Evolutionary conservation across 2,329 filamentous ascomycete genomes (phyloP).

Genomic region (Phaeosphaeriaceae sp.): DNA sequence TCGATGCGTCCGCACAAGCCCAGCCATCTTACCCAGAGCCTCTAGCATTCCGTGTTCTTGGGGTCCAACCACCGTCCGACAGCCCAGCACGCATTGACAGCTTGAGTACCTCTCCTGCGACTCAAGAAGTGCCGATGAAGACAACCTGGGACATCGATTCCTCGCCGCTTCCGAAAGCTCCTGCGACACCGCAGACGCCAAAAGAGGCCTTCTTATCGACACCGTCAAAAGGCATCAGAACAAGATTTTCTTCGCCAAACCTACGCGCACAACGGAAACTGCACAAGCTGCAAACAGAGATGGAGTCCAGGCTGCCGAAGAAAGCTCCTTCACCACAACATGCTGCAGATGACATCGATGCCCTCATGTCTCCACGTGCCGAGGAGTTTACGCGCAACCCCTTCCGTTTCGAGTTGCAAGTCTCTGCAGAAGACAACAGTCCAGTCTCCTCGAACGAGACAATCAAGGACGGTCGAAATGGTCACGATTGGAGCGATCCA

Average conservation of each 20-base stretch:
- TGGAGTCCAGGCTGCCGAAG: constrained; percentile 46
- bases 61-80: constrained; percentile 15
- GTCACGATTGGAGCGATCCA: constrained; percentile 36
- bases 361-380: constrained; percentile 73
- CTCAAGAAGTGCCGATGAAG: constrained; percentile 13
- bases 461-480: constrained; percentile 38
- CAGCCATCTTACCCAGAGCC: constrained; percentile 25
- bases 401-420: constrained; percentile 44
- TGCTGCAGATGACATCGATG: constrained; percentile 53
- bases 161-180: constrained; percentile 16
- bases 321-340: constrained; percentile 33
- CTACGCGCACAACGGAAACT: constrained; percentile 47
- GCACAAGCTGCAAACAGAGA: constrained; percentile 49
- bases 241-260: constrained; percentile 50
- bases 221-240: constrained; percentile 38
- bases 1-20: constrained; percentile 43
- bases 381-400: constrained; percentile 72
- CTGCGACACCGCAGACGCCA: constrained; percentile 21
- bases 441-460: constrained; percentile 42
- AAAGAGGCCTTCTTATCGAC: constrained; percentile 36
- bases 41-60: constrained; percentile 13
- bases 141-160: constrained; percentile 1
- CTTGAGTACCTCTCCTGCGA: constrained; percentile 27
- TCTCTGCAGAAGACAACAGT: constrained; percentile 34
- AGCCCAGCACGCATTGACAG: constrained; percentile 31